A percentile compares a stretch with the other conserved stretches of the same genome.
These are phyloP conservation scores for Arthrobotrys sphaeroides DNA, from an alignment of 2,329 filamentous ascomycete species.

Conservation along the genomic window DNA sequence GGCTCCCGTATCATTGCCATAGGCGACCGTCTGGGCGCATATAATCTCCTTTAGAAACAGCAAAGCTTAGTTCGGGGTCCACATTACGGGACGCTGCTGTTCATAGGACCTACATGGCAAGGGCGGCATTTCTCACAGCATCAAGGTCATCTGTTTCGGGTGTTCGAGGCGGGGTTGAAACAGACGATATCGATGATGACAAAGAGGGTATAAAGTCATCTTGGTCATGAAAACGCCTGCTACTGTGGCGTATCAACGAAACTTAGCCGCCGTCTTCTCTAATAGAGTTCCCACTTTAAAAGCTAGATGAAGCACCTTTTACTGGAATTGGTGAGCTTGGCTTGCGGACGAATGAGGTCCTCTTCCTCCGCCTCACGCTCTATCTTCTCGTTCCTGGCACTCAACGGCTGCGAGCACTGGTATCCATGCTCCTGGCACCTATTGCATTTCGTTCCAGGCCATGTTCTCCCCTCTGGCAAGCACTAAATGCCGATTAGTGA, in stretches of 20 bases:
- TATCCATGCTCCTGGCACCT: constrained; percentile 54
- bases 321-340: constrained; percentile 21
- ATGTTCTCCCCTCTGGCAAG: constrained; percentile 49
- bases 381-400: constrained; percentile 54
- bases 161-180: constrained; percentile 28
- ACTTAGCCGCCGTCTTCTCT: constrained; percentile 31
- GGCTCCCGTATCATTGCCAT: constrained; percentile 47
- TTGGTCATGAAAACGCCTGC: constrained; percentile 44
- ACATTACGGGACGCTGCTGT: constrained; percentile 45
- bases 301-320: constrained; percentile 42
- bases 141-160: constrained; percentile 19
- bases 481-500: constrained; percentile 50
- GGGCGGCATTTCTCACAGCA: constrained; percentile 42
- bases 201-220: constrained; percentile 42
- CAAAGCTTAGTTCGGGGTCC: constrained; percentile 41
- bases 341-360: constrained; percentile 32
- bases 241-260: constrained; percentile 27
- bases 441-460: constrained; percentile 53
- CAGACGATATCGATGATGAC: constrained; percentile 35
- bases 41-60: constrained; percentile 20
- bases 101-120: constrained; percentile 49
- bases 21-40: constrained; percentile 27
- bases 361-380: constrained; percentile 53
- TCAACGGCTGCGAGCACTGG: constrained; percentile 52
- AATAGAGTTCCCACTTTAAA: constrained; percentile 16